phyloP scores from a whole-genome alignment of 176 grass and related monocot genomes.

The Eleusine indica region DNA sequence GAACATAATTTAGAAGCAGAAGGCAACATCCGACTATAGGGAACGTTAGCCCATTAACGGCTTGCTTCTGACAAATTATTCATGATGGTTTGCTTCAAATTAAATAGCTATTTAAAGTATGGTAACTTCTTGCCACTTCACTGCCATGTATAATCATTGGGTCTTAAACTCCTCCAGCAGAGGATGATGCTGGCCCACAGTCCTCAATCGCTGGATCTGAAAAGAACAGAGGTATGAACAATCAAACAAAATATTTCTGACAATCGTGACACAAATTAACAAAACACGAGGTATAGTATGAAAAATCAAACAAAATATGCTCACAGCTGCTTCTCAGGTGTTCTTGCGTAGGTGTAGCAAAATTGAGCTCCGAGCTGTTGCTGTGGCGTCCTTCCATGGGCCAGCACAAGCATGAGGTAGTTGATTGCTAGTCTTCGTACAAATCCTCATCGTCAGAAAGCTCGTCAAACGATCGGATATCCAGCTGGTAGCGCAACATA shows the following conservation, averaged over 20 bases:
- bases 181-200: neutral
- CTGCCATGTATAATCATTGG: neutral
- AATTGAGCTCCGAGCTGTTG: neutral
- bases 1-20: neutral
- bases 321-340: neutral
- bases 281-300: neutral
- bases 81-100: neutral
- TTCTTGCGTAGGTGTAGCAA: neutral
- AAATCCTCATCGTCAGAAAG: neutral
- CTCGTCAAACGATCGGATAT: neutral
- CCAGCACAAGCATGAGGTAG: neutral
- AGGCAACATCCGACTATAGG: neutral
- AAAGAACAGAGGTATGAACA: neutral
- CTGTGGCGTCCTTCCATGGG: slow-evolving; percentile 5
- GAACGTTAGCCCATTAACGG: neutral
- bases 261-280: neutral
- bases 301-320: neutral
- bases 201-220: neutral
- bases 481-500: neutral
- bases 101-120: neutral
- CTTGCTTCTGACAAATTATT: neutral
- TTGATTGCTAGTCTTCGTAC: slow-evolving; percentile 7
- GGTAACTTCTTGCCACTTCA: neutral
- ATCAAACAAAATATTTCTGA: neutral
- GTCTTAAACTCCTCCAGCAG: neutral